Base-by-base conservation (phyloP, 1,284 basidiomycete genomes). In the Tilletia setariae region DNA sequence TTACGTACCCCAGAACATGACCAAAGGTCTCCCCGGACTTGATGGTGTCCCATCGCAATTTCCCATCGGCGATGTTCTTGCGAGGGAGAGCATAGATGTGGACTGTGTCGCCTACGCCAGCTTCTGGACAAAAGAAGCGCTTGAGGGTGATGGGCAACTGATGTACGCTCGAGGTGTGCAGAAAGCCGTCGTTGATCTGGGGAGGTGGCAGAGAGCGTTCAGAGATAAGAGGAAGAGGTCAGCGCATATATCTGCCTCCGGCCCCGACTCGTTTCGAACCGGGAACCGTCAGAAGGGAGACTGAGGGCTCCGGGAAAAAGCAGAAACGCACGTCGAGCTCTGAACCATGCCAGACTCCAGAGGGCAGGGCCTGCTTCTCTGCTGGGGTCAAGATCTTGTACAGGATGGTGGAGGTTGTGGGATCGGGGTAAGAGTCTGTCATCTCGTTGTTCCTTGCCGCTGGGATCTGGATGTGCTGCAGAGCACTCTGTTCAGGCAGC, bases 321-420 rank as follows among this genome's bases (percentile, higher is more conserved):
- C n/a, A 11, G 44, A 46, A 25, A 76, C 74, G 64, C 65, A 79
- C 75, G 56, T 79, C 77, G 40, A 79, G 69, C 19, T 68, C 69
- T 23, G 77, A 74, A 13, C 77, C 77, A n/a, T 70, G 59, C 76
- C 76, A 77, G 21, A 66, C 63, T 32, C 67, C 70, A 11, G 23
- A 9, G 16, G 76, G 73, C 53, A 79, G 65, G 1, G 68, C 53
- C 3, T 66, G 64, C 62, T 70, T 71, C 66, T 79, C 75, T 56
- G 68, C 61, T 7, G 73, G 71, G 47, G 77, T 79, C 44, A 79
- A 70, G 65, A 79, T 78, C 72, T 79, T 79, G 74, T 79, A 79
- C 4, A 79, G 71, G n/a, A 71, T 65, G 1, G 77, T 75, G 68
- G 70, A 72, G 7, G 70, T 69, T 23, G 66, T 72, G 19, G 75